phyloP scores from a whole-genome alignment of 305 asterid genomes.

The Fraxinus platypoda region DNA sequence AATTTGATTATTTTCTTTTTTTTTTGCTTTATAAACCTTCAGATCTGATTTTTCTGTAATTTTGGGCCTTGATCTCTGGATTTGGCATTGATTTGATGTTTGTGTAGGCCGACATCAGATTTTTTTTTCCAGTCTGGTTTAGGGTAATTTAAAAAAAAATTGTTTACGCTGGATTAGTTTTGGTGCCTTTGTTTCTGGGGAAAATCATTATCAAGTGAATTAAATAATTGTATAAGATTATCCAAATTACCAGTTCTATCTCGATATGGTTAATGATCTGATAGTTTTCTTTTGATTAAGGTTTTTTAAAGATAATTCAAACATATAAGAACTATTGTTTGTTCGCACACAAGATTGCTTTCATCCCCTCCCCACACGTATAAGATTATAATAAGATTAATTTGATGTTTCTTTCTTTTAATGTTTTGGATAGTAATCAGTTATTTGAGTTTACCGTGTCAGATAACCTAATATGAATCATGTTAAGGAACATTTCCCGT shows the following conservation, averaged over 20 bases:
- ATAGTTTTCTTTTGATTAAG: not conserved
- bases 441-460: not conserved
- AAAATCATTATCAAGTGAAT: not conserved
- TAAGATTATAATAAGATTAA: no score
- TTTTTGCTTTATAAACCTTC: not conserved
- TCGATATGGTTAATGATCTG: not conserved
- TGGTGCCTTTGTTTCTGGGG: not conserved
- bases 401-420: not conserved
- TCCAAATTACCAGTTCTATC: not conserved
- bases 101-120: not conserved
- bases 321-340: not conserved
- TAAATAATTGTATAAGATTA: not conserved
- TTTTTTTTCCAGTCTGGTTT: not conserved
- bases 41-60: not conserved
- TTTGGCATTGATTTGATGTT: not conserved
- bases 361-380: not conserved
- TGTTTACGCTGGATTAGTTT: not conserved
- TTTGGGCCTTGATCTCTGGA: not conserved
- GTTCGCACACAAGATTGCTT: not conserved
- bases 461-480: not conserved
- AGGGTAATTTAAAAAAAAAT: not conserved
- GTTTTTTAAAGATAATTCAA: not conserved
- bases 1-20: not conserved
- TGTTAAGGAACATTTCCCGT: not conserved
- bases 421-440: not conserved